Evolutionary conservation across 345 rosid species (phyloP).

Genomic region (Durio zibethinus): DNA sequence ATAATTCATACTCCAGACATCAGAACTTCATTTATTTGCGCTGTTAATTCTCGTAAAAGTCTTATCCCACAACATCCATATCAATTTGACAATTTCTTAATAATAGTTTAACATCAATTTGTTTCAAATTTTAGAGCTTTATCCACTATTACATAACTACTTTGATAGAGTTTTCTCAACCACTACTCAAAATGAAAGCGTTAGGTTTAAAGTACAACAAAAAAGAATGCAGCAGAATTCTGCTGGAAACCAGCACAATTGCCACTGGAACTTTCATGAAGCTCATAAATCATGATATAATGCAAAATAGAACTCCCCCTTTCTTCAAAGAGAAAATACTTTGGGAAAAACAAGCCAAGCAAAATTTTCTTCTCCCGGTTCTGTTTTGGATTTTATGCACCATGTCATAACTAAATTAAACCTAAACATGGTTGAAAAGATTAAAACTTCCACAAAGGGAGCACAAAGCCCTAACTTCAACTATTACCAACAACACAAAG

Average conservation of each 20-base stretch:
- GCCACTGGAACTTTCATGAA: neutral
- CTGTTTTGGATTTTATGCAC: neutral
- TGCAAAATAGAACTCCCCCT: neutral
- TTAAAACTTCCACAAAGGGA: conserved; percentile 5
- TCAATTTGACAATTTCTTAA: neutral
- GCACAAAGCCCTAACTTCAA: conserved; percentile 24
- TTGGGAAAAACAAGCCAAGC: neutral
- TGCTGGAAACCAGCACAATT: neutral
- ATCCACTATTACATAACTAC: neutral
- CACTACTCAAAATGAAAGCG: neutral
- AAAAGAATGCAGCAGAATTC: neutral
- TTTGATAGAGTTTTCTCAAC: neutral
- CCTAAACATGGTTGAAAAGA: conserved; percentile 1
- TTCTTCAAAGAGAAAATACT: neutral
- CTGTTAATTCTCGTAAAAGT: neutral
- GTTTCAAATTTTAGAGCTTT: neutral
- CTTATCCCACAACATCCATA: neutral
- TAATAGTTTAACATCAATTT: neutral
- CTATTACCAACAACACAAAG: conserved; percentile 11
- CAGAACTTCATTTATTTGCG: neutral
- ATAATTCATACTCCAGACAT: neutral
- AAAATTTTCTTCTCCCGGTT: neutral
- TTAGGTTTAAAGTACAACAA: neutral
- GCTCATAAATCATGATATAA: too few species aligned
- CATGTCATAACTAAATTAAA: neutral